Percentiles rank a stretch among this genome's conserved stretches.
Conservation (phyloP, 805 yeast genomes). For the Kazachstania africana region DNA sequence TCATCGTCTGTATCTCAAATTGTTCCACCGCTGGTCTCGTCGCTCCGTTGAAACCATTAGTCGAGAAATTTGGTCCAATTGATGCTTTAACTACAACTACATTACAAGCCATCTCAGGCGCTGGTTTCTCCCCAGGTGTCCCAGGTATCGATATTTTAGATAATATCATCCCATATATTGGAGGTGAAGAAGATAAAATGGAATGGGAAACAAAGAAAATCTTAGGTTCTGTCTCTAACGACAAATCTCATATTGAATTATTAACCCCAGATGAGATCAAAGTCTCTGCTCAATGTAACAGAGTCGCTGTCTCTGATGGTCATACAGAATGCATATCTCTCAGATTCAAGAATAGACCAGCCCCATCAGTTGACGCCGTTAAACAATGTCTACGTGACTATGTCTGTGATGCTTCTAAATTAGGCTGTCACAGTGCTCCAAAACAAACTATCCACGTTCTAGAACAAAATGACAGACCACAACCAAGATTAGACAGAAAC, state of each 20-base stretch:
- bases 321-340: conserved; percentile 92
- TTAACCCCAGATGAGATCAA: conserved; percentile 59
- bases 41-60: conserved; percentile 91
- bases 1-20: conserved; percentile 88
- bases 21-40: conserved; percentile 98
- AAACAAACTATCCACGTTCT: conserved; percentile 82
- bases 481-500: conserved; percentile 93
- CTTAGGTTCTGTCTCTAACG: conserved; percentile 48
- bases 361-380: conserved; percentile 76
- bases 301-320: conserved; percentile 96
- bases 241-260: conserved; percentile 43
- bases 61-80: conserved; percentile 82
- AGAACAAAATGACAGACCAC: conserved; percentile 90
- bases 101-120: conserved; percentile 95
- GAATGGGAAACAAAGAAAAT: conserved; percentile 98
- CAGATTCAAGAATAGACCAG: conserved; percentile 67
- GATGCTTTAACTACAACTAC: conserved; percentile 82
- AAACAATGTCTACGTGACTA: conserved; percentile 60
- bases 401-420: conserved; percentile 67
- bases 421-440: conserved; percentile 89
- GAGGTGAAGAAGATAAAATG: conserved; percentile 96
- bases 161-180: conserved; percentile 86
- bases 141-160: conserved; percentile 91
- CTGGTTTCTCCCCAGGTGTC: conserved; percentile 96
- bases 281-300: conserved; percentile 92